Evolutionary conservation across 1,284 basidiomycete genomes (phyloP), one percentile per base, ranked within the genome.

Genomic region (Apiotrichum mycotoxinovorans): DNA sequence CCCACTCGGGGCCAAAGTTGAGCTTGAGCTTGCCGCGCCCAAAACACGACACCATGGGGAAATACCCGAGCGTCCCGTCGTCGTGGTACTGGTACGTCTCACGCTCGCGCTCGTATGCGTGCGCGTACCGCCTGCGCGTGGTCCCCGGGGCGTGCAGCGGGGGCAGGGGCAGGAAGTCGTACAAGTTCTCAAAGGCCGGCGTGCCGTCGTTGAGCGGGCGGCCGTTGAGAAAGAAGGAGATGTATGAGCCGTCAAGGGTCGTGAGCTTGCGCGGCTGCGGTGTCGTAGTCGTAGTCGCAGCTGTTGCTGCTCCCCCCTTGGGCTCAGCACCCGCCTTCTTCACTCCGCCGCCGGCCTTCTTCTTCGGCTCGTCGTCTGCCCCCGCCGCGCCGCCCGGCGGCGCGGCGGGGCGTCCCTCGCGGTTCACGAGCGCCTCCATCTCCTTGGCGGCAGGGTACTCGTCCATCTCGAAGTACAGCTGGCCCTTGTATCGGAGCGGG

Each of bases 61-160:
- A 98, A 76, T 99, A 99, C 0, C 96, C 96, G 8, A 97, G 78
- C 20, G 87, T 87, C 12, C 96, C 96, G 73, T 99, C 96, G 75
- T 99, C 94, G 71, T 91, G 81, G 64, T 52, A 56, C 35, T 54
- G 57, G 83, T 66, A 66, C 27, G 63, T 57, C 27, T 64, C 62
- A 34, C 67, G 64, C 49, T 82, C 54, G 51, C 51, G 51, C 41
- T 52, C 51, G 25, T 44, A 44, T 17, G 51, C 51, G 34, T 38
- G 42, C 18, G 51, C 17, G 20, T 26, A 51, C 49, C 41, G 41
- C 81, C 54, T 82, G 80, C 12, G 81, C 20, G 51, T 30, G 48
- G 44, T 38, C n/a, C 45, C 56, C 1, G 54, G 46, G 7, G 30
- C 12, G 30, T 30, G 30, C 0, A 67, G 38, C 30, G 83, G 82